Percentiles rank a stretch among this genome's conserved stretches.
Conservation (phyloP, 1,139 yeast genomes). For the Geotrichum phurueaensis region DNA sequence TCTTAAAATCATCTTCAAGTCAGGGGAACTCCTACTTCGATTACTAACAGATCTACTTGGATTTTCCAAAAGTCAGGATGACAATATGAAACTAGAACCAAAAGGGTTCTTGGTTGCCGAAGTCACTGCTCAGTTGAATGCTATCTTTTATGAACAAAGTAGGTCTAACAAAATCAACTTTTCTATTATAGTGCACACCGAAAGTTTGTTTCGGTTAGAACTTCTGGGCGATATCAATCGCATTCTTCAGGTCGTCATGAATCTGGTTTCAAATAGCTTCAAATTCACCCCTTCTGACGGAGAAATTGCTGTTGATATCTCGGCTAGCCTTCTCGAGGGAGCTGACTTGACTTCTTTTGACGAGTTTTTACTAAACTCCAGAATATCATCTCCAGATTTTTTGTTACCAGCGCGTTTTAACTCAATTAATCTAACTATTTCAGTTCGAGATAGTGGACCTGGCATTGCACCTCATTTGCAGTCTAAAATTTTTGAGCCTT, state of each 20-base stretch:
- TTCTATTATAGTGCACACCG: constrained; percentile 37
- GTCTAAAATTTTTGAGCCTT: constrained; percentile 82
- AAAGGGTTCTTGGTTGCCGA: constrained; percentile 67
- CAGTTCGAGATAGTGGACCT: constrained; percentile 80
- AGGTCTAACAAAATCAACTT: constrained; percentile 61
- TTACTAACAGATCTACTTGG: constrained; percentile 80
- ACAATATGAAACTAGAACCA: constrained; percentile 72
- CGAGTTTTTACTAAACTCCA: background rate
- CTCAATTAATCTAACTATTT: constrained; percentile 1
- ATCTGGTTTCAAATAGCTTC: constrained; percentile 79
- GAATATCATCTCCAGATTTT: background rate
- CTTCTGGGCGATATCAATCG: constrained; percentile 85
- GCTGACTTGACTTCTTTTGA: background rate
- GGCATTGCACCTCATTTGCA: constrained; percentile 82
- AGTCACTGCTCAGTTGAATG: constrained; percentile 74
- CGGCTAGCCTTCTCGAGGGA: constrained; percentile 6
- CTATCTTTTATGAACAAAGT: constrained; percentile 84
- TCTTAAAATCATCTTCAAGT: constrained; percentile 70
- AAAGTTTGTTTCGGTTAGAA: constrained; percentile 40
- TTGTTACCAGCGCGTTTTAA: background rate
- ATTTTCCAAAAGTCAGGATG: constrained; percentile 71
- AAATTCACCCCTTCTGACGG: constrained; percentile 93
- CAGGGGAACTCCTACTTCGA: constrained; percentile 80
- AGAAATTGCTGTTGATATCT: constrained; percentile 57
- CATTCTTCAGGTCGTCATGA: constrained; percentile 87